Evolutionary conservation across 2,329 filamentous ascomycete species (phyloP).

Genomic region (Sporothrix schenckii): DNA sequence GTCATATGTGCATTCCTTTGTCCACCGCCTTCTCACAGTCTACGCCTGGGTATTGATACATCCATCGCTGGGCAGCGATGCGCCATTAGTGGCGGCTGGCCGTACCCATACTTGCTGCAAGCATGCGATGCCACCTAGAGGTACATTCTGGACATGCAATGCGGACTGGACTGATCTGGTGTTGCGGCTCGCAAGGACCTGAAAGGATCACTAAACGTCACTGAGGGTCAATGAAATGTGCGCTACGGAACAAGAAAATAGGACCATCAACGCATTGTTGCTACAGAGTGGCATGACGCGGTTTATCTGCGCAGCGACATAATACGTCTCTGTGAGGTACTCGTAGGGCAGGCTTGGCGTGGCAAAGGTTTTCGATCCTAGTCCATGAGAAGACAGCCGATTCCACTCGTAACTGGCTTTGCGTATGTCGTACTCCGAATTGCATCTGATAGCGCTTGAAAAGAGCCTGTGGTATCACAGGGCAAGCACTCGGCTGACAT

Average conservation of each 20-base stretch:
- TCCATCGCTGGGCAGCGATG: conserved; percentile 42
- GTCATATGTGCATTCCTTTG: not conserved
- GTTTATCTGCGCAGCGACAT: not conserved
- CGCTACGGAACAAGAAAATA: not conserved
- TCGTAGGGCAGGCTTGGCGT: not conserved
- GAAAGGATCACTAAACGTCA: not conserved
- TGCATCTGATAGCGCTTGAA: no score
- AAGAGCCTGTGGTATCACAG: not conserved
- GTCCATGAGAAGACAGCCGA: not conserved
- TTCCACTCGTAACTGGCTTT: not conserved
- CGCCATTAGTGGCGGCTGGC: conserved; percentile 36
- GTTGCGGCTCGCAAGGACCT: not conserved
- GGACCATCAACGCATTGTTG: conserved; percentile 1
- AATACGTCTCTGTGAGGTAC: not conserved
- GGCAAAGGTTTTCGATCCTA: not conserved
- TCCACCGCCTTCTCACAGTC: conserved; percentile 1
- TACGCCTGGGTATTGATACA: conserved; percentile 36
- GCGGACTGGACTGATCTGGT: not conserved
- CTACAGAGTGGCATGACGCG: not conserved
- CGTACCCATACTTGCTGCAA: not conserved
- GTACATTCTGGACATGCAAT: not conserved
- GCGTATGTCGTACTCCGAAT: not conserved
- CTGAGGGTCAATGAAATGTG: no score
- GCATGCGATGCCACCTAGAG: not conserved
- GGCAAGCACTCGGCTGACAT: not conserved